Base-by-base conservation (phyloP, 306 rosid species). In the Amphicarpaea edgeworthii region DNA sequence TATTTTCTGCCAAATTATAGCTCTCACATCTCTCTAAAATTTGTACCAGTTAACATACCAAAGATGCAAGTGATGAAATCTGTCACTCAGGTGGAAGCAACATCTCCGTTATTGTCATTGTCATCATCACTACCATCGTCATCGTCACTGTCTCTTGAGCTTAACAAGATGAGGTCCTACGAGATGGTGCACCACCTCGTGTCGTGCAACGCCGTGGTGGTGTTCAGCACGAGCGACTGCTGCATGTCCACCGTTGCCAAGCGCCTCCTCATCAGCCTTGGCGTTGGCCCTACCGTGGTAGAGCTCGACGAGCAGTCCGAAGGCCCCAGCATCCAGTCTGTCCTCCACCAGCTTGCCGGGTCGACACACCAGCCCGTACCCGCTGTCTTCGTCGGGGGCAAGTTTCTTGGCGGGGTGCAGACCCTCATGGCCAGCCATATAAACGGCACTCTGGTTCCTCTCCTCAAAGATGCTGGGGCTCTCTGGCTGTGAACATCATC, bases 161-260 rank as follows among this genome's bases (percentile, higher is more conserved):
- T 50, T 8, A 63, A 66, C 41, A 12, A 15, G 37, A 80, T 59
- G 50, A 78, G 58, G 4, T 73, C 88, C 1, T 87, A 76, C 26
- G 90, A 87, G 83, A 72, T 68, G 53, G 88, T 91, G 57, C 68
- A 83, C n/a, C 77, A 77, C 50, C 73, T 91, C 8, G 95, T 87
- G 0, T 78, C 87, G 6, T 78, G 86, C 85, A 88, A 88, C 71
- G 83, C 95, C 3, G 97, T 91, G 16, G 97, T 91, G 12, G 87
- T 91, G 40, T 91, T 91, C 82, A 88, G 95, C 87, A 50, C 67
- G 77, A 89, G 79, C 30, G 81, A 84, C 41, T 91, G 97, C 76
- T 88, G 95, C 79, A 91, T 91, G 97, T 89, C 90, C 80, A 89
- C 97, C 0, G 97, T 91, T 3, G 97, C 86, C n/a, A 88, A 91